Conservation (phyloP, 305 asterid genomes). For the Solanum hybrid region DNA sequence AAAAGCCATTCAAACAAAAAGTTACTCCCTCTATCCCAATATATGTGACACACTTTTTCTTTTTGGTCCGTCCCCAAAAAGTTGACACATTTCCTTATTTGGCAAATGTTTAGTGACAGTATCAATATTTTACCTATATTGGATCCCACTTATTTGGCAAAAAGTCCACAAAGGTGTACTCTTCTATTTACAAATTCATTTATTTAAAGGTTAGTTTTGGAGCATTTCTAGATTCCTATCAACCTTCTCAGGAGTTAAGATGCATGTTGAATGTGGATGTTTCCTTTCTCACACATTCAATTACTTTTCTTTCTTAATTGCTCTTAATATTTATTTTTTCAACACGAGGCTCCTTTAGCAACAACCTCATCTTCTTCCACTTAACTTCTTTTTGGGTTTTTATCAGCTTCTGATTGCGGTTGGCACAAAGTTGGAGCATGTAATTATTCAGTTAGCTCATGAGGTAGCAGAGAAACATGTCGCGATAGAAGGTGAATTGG, state of each 20-base stretch:
- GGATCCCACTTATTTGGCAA: not conserved
- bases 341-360: not conserved
- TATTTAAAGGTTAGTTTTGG: not conserved
- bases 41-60: not conserved
- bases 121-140: not conserved
- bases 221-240: not conserved
- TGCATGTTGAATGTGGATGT: not conserved
- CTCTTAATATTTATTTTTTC: not conserved
- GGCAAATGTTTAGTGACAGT: not conserved
- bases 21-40: not conserved
- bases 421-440: slow-evolving; percentile 90
- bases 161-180: not conserved
- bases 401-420: slow-evolving; percentile 80
- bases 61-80: not conserved
- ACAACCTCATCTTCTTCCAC: not conserved
- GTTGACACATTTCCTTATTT: not conserved
- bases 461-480: slow-evolving; percentile 91
- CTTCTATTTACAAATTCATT: not conserved
- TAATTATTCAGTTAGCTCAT: slow-evolving; percentile 73
- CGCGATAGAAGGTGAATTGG: slow-evolving; percentile 82
- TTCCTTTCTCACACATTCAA: not conserved
- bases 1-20: not conserved
- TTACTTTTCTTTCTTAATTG: not conserved
- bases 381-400: not conserved
- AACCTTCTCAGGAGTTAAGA: not conserved